Evolutionary conservation across 768 basidiomycete species (phyloP), one percentile per base, ranked within the genome.

Genomic region (Suillus occidentalis): DNA sequence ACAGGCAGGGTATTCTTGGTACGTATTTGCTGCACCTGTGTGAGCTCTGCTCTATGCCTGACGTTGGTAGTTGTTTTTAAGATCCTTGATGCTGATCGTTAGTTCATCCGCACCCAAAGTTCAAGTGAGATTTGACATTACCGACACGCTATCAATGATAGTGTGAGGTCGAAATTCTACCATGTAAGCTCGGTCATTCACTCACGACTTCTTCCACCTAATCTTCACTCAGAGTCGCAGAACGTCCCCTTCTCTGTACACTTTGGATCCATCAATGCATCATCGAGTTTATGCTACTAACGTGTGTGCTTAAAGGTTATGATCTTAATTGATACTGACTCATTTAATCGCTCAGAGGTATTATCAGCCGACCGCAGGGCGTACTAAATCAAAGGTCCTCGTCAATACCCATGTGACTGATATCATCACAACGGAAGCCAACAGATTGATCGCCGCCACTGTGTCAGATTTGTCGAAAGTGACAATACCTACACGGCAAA

Each of bases 381-480:
- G 76, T 10, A 61, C 65, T 10, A 81, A 80, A 66, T 66, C 80
- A 31, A 61, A 28, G 5, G 71, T 77, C 25, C 65, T 78, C 22
- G 61, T 66, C 7, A 55, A 47, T 1, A 76, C 80, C 12, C 69
- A 67, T 7, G 78, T 78, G 20, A 56, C 71, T 14, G 74, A 73
- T 10, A 65, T 78, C 2, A n/a, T 75, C n/a, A 49, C 68, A 36
- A 64, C 56, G 66, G 10, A 43, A 40, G 39, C 36, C 55, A 43
- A 58, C 8, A 65, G 71, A 7, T 67, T 84, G 34, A 13, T 47
- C n/a, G 69, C 72, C 39, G 86, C 85, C 0, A 79, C 76, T 5
- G 83, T 6, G 81, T 87, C 12, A 80, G 80, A 61, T 87, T 85
- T 71, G 68, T 77, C 22, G 57, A 75, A 49, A 68, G 68, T 5